Percentiles rank a stretch among this genome's conserved stretches.
Evolutionary conservation across 2,329 filamentous ascomycete species (phyloP).

Genomic region (Tolypocladium pustulatum): DNA sequence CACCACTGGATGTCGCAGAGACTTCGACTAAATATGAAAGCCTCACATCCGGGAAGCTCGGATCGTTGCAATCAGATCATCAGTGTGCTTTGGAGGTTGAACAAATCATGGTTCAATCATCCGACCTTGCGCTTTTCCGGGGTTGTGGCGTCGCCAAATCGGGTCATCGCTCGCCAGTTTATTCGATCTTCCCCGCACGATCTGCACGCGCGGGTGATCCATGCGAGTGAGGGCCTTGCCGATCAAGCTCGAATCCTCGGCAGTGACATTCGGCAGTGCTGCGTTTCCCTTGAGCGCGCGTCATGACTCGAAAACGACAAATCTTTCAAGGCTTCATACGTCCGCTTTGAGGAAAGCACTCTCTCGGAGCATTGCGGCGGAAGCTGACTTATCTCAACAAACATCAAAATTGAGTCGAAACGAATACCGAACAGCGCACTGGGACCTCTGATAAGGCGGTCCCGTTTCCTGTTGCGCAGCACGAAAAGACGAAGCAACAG

Average conservation of each 20-base stretch:
- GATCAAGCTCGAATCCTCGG: neutral
- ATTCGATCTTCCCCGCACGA: neutral
- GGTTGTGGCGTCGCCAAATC: neutral
- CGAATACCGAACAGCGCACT: neutral
- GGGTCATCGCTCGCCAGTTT: neutral
- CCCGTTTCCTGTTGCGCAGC: neutral
- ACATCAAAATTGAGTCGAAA: neutral
- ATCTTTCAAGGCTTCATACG: neutral
- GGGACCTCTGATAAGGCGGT: neutral
- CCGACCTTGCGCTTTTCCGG: neutral
- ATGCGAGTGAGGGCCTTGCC: neutral
- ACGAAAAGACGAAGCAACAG: neutral
- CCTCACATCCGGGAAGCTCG: neutral
- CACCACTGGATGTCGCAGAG: neutral
- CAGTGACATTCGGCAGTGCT: neutral
- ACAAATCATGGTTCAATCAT: neutral
- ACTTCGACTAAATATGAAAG: neutral
- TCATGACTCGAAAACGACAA: neutral
- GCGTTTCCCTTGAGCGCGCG: neutral
- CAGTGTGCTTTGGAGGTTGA: neutral
- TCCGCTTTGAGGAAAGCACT: neutral
- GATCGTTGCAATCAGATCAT: neutral
- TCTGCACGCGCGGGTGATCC: neutral
- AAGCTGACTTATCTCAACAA: neutral
- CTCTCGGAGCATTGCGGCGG: neutral